Percentiles rank a stretch among this genome's conserved stretches.
Evolutionary conservation across 2,329 filamentous ascomycete genomes (phyloP).

Genomic region (Zasmidium citrigriseum): DNA sequence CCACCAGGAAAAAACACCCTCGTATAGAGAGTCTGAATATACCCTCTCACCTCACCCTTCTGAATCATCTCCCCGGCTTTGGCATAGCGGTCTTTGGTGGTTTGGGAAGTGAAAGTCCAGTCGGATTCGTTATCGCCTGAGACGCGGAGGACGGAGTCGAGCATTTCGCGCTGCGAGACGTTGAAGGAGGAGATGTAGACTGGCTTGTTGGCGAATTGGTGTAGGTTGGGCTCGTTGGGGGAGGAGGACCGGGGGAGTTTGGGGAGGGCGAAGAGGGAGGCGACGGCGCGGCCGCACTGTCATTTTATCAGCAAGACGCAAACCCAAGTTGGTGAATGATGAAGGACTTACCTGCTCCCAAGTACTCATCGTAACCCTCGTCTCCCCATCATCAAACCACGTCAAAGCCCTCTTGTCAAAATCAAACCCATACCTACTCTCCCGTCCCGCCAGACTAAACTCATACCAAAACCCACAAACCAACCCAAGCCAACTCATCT

Average conservation of each 20-base stretch:
- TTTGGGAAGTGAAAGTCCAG: constrained; percentile 59
- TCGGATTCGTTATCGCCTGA: constrained; percentile 58
- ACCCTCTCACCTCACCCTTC: constrained; percentile 48
- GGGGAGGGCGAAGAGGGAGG: constrained; percentile 38
- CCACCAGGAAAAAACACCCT: constrained; percentile 49
- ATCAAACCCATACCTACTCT: constrained; percentile 33
- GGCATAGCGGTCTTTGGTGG: constrained; percentile 48
- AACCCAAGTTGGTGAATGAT: background rate
- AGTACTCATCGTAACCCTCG: constrained; percentile 59
- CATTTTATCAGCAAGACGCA: no score
- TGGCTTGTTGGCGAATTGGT: constrained; percentile 48
- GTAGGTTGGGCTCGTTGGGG: constrained; percentile 6
- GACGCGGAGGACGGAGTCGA: constrained; percentile 60
- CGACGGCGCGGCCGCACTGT: constrained; percentile 49
- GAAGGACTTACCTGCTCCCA: constrained; percentile 51
- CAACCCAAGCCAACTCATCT: constrained; percentile 27
- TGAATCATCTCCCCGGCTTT: constrained; percentile 50
- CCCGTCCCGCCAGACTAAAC: constrained; percentile 24
- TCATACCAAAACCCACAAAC: constrained; percentile 37
- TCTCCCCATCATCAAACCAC: constrained; percentile 57
- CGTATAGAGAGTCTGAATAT: constrained; percentile 55
- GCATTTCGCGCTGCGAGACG: constrained; percentile 64
- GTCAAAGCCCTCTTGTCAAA: constrained; percentile 25
- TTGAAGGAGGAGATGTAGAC: constrained; percentile 59
- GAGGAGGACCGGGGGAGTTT: constrained; percentile 11